These are phyloP conservation scores for Melampsora larici-populina DNA, from an alignment of 1,284 basidiomycete species.

Conservation along the genomic window DNA sequence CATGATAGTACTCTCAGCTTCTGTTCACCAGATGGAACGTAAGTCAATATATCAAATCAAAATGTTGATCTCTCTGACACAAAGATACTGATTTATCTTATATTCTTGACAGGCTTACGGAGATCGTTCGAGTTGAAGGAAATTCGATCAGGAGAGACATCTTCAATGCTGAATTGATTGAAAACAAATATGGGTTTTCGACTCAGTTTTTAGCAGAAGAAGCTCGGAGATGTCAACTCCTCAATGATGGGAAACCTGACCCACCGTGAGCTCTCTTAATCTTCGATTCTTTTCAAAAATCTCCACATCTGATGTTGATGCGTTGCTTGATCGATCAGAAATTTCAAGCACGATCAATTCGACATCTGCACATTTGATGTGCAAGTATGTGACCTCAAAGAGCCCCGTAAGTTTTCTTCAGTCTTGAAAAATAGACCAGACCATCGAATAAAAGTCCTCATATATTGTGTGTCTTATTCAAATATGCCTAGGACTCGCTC, in stretches of 20 bases:
- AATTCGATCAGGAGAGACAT: slow-evolving; percentile 29
- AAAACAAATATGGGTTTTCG: slow-evolving; percentile 37
- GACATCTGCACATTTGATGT: slow-evolving; percentile 40
- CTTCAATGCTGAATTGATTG: slow-evolving; percentile 30
- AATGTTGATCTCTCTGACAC: background rate
- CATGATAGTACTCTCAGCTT: slow-evolving; percentile 10
- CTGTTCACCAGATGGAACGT: slow-evolving; percentile 41
- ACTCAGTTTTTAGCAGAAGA: slow-evolving; percentile 25
- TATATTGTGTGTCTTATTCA: background rate
- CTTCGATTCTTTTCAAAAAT: background rate
- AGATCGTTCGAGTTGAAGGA: slow-evolving; percentile 32
- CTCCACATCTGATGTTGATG: background rate
- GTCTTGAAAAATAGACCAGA: background rate
- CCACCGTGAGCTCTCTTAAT: background rate
- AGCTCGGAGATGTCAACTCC: slow-evolving; percentile 21
- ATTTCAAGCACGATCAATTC: background rate
- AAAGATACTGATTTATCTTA: background rate
- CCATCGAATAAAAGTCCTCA: background rate
- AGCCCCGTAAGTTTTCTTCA: slow-evolving; percentile 18
- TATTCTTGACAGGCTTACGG: slow-evolving; percentile 15
- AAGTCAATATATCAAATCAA: background rate
- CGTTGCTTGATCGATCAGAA: background rate
- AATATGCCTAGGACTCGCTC: background rate
- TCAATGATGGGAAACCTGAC: background rate
- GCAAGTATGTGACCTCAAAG: slow-evolving; percentile 33